Base-by-base conservation (phyloP, 2,329 filamentous ascomycete species). In the Helicocarpus griseus region DNA sequence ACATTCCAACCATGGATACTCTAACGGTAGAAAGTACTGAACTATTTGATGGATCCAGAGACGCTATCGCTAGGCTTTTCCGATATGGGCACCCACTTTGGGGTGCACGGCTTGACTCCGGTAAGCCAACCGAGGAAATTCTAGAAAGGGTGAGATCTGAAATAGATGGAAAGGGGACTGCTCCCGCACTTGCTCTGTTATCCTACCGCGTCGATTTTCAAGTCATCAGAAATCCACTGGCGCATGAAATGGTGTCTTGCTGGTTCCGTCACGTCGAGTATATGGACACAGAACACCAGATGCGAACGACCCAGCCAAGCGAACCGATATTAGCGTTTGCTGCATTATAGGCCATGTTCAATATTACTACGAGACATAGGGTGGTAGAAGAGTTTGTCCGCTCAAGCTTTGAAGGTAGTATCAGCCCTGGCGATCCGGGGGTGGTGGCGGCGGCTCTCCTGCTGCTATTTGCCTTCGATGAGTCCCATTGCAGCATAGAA, bases 381-480 rank as follows among this genome's bases (percentile, higher is more conserved):
- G 31, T 52, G 6, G 17, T 51, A 8, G 35, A n/a, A 28, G 26
- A 24, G 4, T 21, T 54, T 13, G 11, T 39, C 13, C 7, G 19
- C 24, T 26, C 24, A 31, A 22, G 13, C 14, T n/a, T 31, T 11
- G 24, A 26, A 21, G 49, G 52, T 6, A 13, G 24, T 19, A 52
- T 54, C 26, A 17, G 48, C 21, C 22, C 31, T 11, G 49, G 49
- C 5, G 41, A 54, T 26, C 7, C 47, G 4, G 50, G 53, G 4
- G 33, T 52, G 22, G 36, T 53, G 22, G 35, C 43, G 7, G 41
- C 24, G 1, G 26, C 38, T 11, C 14, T 53, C 8, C 22, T 50
- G 8, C 26, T 53, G 4, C 29, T 54, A 6, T 52, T 53, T 45
- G 39, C 50, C 1, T 41, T 49, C 33, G 53, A 52, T 26, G 17